Base-by-base conservation (phyloP, 2,329 filamentous ascomycete species). In the Fusarium sp. region DNA sequence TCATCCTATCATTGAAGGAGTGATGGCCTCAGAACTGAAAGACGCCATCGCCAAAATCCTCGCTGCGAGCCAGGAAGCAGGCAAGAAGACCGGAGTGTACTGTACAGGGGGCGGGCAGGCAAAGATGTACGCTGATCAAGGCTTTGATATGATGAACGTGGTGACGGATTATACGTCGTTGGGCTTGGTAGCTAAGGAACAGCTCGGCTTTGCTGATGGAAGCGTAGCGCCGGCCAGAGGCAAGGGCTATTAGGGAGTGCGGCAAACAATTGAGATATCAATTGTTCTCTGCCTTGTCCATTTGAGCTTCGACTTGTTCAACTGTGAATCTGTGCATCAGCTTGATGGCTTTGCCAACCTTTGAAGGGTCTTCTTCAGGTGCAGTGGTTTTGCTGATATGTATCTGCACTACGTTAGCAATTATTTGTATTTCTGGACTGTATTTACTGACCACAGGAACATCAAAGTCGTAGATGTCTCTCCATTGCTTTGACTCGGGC, bases 251-350 rank as follows among this genome's bases (percentile, higher is more conserved):
- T 85, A 54, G 24, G 20, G n/a, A 16, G 18, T 12, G 24, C 12
- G 7, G 13, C 31, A 18, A 54, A 24, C 8, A 24, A 2, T 8
- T 16, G 12, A 28, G 16, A 28, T 8, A 49, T 58, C 71, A 76
- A 49, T 56, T 66, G 24, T 70, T 65, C 68, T 86, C 84, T 15
- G 85, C 85, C 37, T 84, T 80, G 72, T 93, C 88, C 91, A 94
- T 93, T 76, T 90, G 87, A 20, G 83, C 84, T 64, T 88, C 82
- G 4, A 95, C 87, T 61, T 94, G 86, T 7, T 89, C 86, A 26
- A 85, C 81, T 0, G 87, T 90, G 78, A 94, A 93, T 20, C 91
- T 86, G 77, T 94, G 92, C 92, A 94, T 94, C 47, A 94, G 82
- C 77, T 93, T 94, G 57, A 86, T 80, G 3, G 91, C 89, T 65